A percentile compares a stretch with the other conserved stretches of the same genome.
These are phyloP conservation scores for Wallacemonas rigidus DNA, from an alignment of 208 protist genomes.

Conservation along the genomic window DNA sequence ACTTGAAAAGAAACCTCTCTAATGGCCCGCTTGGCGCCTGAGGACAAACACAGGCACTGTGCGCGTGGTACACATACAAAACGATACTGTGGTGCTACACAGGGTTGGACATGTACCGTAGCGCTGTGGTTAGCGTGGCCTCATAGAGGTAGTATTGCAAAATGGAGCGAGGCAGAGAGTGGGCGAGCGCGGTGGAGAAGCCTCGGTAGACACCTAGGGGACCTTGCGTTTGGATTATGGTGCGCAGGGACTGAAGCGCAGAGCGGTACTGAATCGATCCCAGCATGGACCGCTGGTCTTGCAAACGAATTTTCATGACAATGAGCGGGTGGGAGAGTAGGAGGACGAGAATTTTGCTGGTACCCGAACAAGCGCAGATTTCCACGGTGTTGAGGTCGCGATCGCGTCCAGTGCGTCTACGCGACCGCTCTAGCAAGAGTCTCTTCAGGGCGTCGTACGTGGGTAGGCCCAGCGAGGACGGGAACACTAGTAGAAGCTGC, in stretches of 20 bases:
- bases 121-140: constrained; percentile 45
- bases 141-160: constrained; percentile 85
- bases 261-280: constrained; percentile 66
- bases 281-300: constrained; percentile 67
- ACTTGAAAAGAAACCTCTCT: not conserved
- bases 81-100: not conserved
- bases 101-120: not conserved
- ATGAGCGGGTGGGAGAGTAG: constrained; percentile 78
- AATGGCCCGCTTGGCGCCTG: too few relatives aligned
- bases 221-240: constrained; percentile 68
- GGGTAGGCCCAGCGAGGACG: constrained; percentile 73
- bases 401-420: constrained; percentile 7
- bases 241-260: constrained; percentile 46
- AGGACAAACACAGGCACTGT: not conserved
- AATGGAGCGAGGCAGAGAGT: constrained; percentile 77
- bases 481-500: constrained; percentile 79
- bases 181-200: constrained; percentile 57
- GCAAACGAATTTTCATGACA: constrained; percentile 75
- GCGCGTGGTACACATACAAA: not conserved
- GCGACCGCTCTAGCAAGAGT: constrained; percentile 38
- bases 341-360: constrained; percentile 68
- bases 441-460: constrained; percentile 84
- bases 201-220: constrained; percentile 71
- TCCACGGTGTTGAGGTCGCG: constrained; percentile 62
- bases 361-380: constrained; percentile 69